These are phyloP conservation scores for Coemansia sp. DNA, from an alignment of 192 early-diverging fungal species.

Conservation along the genomic window DNA sequence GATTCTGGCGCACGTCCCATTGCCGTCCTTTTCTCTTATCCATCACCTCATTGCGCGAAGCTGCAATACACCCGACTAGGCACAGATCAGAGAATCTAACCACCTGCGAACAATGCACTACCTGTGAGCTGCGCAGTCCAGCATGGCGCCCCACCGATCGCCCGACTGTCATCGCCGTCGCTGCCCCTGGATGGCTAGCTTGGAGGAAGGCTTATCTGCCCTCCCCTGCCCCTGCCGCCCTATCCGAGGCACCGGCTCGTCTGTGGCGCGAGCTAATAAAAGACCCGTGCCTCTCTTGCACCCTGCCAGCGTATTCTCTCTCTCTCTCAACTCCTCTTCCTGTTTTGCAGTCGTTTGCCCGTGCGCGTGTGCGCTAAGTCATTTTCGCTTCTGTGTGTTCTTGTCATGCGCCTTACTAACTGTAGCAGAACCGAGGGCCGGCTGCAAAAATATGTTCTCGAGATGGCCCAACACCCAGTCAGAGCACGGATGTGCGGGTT, in stretches of 20 bases:
- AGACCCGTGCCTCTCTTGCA: not conserved
- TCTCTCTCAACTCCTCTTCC: not conserved
- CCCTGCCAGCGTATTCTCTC: not conserved
- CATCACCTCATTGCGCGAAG: not conserved
- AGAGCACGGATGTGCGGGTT: slow-evolving; percentile 79
- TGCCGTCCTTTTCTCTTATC: not conserved
- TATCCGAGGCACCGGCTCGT: not conserved
- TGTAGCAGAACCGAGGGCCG: slow-evolving; percentile 38
- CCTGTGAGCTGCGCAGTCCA: not conserved
- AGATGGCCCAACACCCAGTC: slow-evolving; percentile 69
- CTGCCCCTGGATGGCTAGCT: not conserved
- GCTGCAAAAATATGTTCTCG: slow-evolving; percentile 58
- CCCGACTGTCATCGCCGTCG: not conserved
- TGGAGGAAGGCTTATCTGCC: not conserved
- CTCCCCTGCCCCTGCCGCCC: too few species aligned
- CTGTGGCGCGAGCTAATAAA: not conserved
- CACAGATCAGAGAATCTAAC: not conserved
- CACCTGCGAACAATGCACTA: not conserved
- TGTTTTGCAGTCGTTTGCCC: not conserved
- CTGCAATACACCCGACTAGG: not conserved
- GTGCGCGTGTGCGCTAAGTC: not conserved
- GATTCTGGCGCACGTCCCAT: not conserved
- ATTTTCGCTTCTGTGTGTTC: not conserved
- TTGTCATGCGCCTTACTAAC: slow-evolving; percentile 3
- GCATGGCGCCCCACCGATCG: not conserved